phyloP scores from a whole-genome alignment of 306 rosid genomes.

The Gleditsia sinensis region DNA sequence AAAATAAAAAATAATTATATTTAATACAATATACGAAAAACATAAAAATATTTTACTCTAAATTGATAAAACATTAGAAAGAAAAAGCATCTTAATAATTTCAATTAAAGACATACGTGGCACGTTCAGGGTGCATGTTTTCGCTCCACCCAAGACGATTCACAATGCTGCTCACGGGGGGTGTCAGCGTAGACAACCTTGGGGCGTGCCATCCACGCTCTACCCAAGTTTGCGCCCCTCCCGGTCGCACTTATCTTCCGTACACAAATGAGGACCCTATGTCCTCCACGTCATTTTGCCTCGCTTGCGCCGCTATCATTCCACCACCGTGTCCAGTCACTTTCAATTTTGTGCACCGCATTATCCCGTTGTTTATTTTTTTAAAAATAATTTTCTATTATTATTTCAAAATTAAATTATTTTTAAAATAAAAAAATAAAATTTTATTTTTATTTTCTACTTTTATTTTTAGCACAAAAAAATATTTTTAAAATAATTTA shows the following conservation, averaged over 20 bases:
- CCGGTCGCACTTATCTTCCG: conserved; percentile 41
- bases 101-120: not conserved
- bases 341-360: conserved; percentile 32
- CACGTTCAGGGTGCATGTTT: not conserved
- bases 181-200: conserved; percentile 42
- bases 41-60: too few relatives aligned
- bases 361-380: too few relatives aligned
- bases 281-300: not conserved
- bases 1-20: too few relatives aligned
- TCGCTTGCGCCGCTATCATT: conserved; percentile 49
- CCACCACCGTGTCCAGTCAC: conserved; percentile 29
- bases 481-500: too few relatives aligned
- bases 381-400: too few relatives aligned
- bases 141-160: conserved; percentile 44
- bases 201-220: conserved; percentile 48
- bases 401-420: too few relatives aligned
- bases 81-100: too few relatives aligned
- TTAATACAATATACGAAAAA: too few relatives aligned
- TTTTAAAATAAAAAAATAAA: too few relatives aligned
- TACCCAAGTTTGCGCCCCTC: conserved; percentile 40
- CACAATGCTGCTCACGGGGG: conserved; percentile 32
- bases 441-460: too few relatives aligned
- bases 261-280: conserved; percentile 51
- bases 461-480: too few relatives aligned
- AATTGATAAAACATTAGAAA: too few relatives aligned